phyloP scores from a whole-genome alignment of 306 rosid species.

The Sindora glabra region DNA sequence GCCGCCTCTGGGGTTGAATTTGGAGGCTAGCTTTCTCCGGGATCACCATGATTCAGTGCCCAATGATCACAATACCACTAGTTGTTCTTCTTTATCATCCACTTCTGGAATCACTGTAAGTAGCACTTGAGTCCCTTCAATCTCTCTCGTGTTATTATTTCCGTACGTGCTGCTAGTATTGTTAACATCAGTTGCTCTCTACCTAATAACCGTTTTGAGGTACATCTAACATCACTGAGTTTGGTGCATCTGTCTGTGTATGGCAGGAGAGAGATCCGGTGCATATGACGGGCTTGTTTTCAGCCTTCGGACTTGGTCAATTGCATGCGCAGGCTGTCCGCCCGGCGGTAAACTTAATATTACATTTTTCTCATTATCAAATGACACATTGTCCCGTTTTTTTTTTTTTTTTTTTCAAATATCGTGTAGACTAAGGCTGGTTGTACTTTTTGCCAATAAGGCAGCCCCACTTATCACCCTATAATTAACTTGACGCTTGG shows the following conservation, averaged over 20 bases:
- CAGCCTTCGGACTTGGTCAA: slow-evolving; percentile 67
- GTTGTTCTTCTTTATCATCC: slow-evolving; percentile 35
- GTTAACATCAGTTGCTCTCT: no score
- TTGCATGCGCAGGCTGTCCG: slow-evolving; percentile 55
- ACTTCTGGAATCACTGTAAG: slow-evolving; percentile 45
- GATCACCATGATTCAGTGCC: no score
- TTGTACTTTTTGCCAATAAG: not conserved
- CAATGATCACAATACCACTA: slow-evolving; percentile 1
- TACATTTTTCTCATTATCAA: no score
- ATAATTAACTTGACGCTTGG: slow-evolving; percentile 25
- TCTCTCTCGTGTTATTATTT: no score
- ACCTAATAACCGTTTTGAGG: no score
- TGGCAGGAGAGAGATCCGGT: slow-evolving; percentile 66
- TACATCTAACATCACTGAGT: no score
- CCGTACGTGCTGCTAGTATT: no score
- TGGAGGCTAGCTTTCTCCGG: slow-evolving; percentile 68
- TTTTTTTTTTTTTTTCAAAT: no score
- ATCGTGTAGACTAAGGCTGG: no score
- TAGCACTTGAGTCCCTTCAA: no score
- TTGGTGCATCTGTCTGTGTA: not conserved
- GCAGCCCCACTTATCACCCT: not conserved
- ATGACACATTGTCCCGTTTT: not conserved
- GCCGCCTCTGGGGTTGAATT: slow-evolving; percentile 81
- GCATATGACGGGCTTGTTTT: slow-evolving; percentile 57
- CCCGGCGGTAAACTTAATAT: slow-evolving; percentile 47